Conservation (phyloP, 805 yeast genomes). For the Starmerella bombicola region DNA sequence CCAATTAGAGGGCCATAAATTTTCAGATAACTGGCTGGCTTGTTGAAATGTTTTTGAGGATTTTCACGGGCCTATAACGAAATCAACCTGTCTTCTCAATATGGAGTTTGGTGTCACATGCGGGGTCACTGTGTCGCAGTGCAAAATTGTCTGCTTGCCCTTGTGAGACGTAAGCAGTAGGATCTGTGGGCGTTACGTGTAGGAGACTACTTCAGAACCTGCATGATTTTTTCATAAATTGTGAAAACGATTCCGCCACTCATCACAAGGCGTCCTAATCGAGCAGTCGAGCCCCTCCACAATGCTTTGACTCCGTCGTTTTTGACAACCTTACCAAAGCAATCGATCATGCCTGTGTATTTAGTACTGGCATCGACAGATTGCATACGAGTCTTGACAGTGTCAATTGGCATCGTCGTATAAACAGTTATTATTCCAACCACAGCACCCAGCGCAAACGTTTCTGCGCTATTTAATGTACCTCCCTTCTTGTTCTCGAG, state of each 20-base stretch:
- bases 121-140: too few species aligned
- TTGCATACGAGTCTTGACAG: conserved; percentile 95
- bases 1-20: too few species aligned
- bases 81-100: too few species aligned
- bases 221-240: conserved; percentile 80
- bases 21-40: too few species aligned
- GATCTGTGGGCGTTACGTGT: too few species aligned
- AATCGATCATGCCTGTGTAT: conserved; percentile 66
- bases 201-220: conserved; percentile 35
- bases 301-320: conserved; percentile 84
- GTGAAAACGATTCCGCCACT: conserved; percentile 98
- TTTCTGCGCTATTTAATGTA: conserved; percentile 64
- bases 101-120: too few species aligned
- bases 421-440: conserved; percentile 83
- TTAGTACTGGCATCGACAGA: conserved; percentile 62
- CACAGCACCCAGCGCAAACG: conserved; percentile 79
- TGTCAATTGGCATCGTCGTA: conserved; percentile 87
- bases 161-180: too few species aligned
- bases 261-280: conserved; percentile 79
- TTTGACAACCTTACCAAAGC: conserved; percentile 65
- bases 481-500: conserved; percentile 27
- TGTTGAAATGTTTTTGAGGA: too few species aligned
- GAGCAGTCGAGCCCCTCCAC: conserved; percentile 98
- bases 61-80: too few species aligned
- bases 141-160: too few species aligned